phyloP scores from a whole-genome alignment of 2,329 filamentous ascomycete genomes.

The Ascochyta lentis region DNA sequence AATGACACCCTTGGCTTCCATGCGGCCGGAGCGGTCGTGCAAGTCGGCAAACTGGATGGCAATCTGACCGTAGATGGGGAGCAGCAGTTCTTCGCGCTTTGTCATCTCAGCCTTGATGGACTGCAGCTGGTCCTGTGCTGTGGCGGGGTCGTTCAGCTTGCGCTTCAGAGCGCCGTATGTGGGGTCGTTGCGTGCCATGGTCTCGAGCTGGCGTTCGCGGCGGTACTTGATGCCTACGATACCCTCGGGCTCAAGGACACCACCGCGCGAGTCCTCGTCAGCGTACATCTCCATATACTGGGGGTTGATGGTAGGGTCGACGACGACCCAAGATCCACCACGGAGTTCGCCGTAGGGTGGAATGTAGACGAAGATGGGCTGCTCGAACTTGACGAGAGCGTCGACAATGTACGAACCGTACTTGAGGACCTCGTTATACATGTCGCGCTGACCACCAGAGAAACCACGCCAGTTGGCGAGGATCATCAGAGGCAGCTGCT shows the following conservation, averaged over 20 bases:
- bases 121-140: conserved; percentile 76
- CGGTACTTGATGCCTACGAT: conserved; percentile 99
- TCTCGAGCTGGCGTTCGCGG: conserved; percentile 95
- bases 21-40: conserved; percentile 94
- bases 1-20: conserved; percentile 97
- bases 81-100: conserved; percentile 82
- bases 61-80: conserved; percentile 94
- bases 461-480: conserved; percentile 99
- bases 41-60: conserved; percentile 97
- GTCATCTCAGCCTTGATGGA: conserved; percentile 84
- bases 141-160: conserved; percentile 70
- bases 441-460: conserved; percentile 98
- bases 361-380: conserved; percentile 99
- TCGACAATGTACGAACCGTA: conserved; percentile 99
- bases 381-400: conserved; percentile 96
- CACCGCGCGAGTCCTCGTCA: conserved; percentile 90
- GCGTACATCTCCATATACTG: conserved; percentile 99
- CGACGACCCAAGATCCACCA: conserved; percentile 99
- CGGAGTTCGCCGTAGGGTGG: conserved; percentile 95
- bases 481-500: conserved; percentile 98
- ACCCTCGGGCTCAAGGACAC: conserved; percentile 97
- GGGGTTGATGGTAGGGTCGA: conserved; percentile 97
- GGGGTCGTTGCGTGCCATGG: conserved; percentile 92
- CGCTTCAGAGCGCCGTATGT: conserved; percentile 85
- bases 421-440: conserved; percentile 99